phyloP scores from a whole-genome alignment of 345 rosid genomes.

The Bruguiera sexangula region DNA sequence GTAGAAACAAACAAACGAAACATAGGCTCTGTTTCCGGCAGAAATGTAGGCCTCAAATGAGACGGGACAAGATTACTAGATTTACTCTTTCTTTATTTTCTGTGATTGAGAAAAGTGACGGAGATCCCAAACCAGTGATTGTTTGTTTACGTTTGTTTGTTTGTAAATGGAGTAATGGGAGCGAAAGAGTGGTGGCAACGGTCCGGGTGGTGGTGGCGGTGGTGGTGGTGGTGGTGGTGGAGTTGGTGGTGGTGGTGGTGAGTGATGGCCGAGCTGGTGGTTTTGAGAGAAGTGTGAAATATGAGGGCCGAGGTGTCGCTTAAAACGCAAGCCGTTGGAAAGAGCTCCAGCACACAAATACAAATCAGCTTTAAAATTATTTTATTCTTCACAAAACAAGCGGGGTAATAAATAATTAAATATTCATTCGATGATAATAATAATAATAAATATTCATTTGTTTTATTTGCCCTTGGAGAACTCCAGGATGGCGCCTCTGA shows the following conservation, averaged over 20 bases:
- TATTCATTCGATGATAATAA: too few species aligned
- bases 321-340: slow-evolving; percentile 32
- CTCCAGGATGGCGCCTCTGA: slow-evolving; percentile 15
- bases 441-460: too few species aligned
- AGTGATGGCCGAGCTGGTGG: slow-evolving; percentile 10
- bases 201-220: slow-evolving; percentile 9
- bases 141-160: background rate
- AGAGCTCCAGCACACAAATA: slow-evolving; percentile 22
- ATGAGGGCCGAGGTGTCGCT: slow-evolving; percentile 33
- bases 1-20: slow-evolving; percentile 9
- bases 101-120: slow-evolving; percentile 1
- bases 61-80: background rate
- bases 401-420: background rate
- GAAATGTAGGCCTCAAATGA: slow-evolving; percentile 34
- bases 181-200: background rate
- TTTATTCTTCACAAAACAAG: background rate
- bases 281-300: slow-evolving; percentile 17
- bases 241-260: background rate
- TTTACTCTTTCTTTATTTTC: background rate
- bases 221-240: slow-evolving; percentile 22
- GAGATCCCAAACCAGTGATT: slow-evolving; percentile 26
- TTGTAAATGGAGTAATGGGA: background rate
- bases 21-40: slow-evolving; percentile 6
- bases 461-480: slow-evolving; percentile 16
- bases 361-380: slow-evolving; percentile 23